phyloP scores from a whole-genome alignment of 768 basidiomycete genomes.

The Podaxis sp. region DNA sequence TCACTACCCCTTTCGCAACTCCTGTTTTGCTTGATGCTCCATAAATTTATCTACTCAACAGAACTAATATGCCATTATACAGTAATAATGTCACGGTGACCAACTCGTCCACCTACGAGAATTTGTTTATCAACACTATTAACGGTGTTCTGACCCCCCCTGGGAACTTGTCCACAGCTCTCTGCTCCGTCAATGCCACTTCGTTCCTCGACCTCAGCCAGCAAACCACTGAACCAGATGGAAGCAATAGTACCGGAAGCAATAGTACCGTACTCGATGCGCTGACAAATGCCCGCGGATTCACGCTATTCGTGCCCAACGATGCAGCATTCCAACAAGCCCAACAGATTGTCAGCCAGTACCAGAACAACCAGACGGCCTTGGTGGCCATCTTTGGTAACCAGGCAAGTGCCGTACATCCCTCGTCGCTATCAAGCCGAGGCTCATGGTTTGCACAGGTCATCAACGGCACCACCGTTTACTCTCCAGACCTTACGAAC shows the following conservation, averaged over 20 bases:
- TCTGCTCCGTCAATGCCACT: conserved; percentile 44
- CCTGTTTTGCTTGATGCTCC: conserved; percentile 8
- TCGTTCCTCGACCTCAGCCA: conserved; percentile 33
- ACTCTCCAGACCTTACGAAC: conserved; percentile 49
- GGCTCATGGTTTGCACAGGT: conserved; percentile 32
- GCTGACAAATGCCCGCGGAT: conserved; percentile 44
- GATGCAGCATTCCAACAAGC: conserved; percentile 46
- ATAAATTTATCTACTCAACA: neutral
- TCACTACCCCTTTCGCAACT: neutral
- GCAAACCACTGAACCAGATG: conserved; percentile 19
- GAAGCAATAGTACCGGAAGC: conserved; percentile 26
- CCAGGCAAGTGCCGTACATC: conserved; percentile 46
- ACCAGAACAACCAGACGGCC: conserved; percentile 44
- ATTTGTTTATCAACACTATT: conserved; percentile 45
- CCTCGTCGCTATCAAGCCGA: neutral
- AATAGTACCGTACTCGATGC: conserved; percentile 35
- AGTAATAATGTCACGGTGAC: conserved; percentile 32
- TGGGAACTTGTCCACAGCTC: conserved; percentile 39
- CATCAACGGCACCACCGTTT: conserved; percentile 68
- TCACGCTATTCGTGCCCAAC: conserved; percentile 69
- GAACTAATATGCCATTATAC: neutral
- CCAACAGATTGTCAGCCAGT: conserved; percentile 30
- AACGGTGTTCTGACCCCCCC: conserved; percentile 55
- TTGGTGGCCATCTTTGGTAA: conserved; percentile 50
- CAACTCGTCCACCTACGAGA: conserved; percentile 39